Evolutionary conservation across 495 filamentous ascomycete species (phyloP), one percentile per base, ranked within the genome.

Genomic region (Tuber indicum): DNA sequence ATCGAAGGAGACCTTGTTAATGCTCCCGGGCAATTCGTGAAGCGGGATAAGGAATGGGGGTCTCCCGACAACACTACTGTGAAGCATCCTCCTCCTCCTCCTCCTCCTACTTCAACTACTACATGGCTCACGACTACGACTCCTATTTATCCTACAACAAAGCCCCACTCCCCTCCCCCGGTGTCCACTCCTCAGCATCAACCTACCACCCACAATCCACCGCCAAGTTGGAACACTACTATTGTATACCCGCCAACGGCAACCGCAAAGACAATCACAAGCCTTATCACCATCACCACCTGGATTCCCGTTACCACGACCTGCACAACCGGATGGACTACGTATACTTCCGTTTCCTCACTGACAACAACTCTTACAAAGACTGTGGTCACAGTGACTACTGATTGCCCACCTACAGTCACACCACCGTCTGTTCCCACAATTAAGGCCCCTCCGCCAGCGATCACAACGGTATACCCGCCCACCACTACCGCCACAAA

Each of bases 401-500:
- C 73, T 39, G 72, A 70, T 43, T 36, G 4, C 58, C 58, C 26
- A 36, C 58, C 58, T 19, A 32, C 26, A 66, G 58, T 66, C 58
- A 73, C 77, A 45, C n/a, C 36, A 19, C 72, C 71, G 7, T 70
- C 66, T 36, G 70, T 74, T 74, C 47, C 58, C 58, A 70, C 72
- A 6, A 52, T 66, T 45, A 71, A 69, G 12, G 21, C 42, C 45
- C 21, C 75, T 41, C 72, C 71, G 17, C 47, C 46, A 10, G 72
- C 70, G 7, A 73, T 58, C 26, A 62, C 62, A 39, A 72, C 70
- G 26, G 75, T 76, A 6, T 43, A 49, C 75, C 45, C 75, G 3
- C 75, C 78, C 46, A 81, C 66, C 71, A 77, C 70, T 42, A 42
- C 77, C 26, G 80, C 75, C 6, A 81, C 79, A 14, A 71, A 66